These are phyloP conservation scores for Thelonectria blattea DNA, from an alignment of 2,329 filamentous ascomycete genomes.

Conservation along the genomic window DNA sequence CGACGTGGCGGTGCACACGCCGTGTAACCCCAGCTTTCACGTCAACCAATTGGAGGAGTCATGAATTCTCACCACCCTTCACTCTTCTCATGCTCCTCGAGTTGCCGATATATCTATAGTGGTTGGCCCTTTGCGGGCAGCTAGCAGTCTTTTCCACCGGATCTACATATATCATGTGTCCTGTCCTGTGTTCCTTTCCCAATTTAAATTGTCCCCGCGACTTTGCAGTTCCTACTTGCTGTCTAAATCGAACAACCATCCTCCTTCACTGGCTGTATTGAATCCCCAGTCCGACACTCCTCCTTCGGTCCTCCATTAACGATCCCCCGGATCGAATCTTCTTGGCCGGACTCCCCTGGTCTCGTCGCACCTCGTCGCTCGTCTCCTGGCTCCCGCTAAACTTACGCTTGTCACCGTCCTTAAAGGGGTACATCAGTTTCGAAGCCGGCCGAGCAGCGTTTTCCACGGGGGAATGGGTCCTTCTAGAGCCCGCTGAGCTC, in stretches of 20 bases:
- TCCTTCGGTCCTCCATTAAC: conserved; percentile 45
- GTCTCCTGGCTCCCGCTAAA: conserved; percentile 44
- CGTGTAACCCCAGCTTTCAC: neutral
- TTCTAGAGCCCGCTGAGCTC: conserved; percentile 50
- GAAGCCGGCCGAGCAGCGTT: conserved; percentile 55
- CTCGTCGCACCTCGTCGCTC: conserved; percentile 43
- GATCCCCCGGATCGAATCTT: conserved; percentile 53
- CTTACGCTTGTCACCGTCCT: conserved; percentile 59
- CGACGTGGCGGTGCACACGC: conserved; percentile 19
- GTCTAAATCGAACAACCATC: neutral
- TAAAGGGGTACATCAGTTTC: conserved; percentile 55
- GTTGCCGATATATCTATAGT: neutral
- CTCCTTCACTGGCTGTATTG: conserved; percentile 48
- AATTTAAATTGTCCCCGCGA: neutral
- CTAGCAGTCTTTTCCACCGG: conserved; percentile 2
- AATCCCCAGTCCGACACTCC: conserved; percentile 58
- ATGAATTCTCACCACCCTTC: neutral
- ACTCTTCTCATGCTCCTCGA: neutral
- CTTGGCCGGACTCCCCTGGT: conserved; percentile 56
- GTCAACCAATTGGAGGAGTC: neutral
- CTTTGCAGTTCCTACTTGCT: neutral
- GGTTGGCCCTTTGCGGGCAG: neutral
- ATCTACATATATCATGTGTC: neutral
- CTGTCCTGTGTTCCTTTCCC: conserved; percentile 6
- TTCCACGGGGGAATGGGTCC: conserved; percentile 53